Evolutionary conservation across 2,329 filamentous ascomycete genomes (phyloP).

Genomic region (Fusarium praegraminearum): DNA sequence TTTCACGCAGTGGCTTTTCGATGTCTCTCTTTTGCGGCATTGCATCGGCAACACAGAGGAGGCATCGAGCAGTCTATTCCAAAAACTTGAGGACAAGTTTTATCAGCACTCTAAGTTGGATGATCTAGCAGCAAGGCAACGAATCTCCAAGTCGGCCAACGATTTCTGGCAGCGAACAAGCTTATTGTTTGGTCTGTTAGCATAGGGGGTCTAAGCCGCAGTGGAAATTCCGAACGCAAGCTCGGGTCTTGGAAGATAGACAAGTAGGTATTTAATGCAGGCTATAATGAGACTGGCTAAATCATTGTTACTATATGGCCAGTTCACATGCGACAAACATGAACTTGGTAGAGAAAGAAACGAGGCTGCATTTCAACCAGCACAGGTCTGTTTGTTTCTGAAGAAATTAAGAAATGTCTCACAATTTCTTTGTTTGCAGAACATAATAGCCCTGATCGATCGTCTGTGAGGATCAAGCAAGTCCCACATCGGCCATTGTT

Average conservation of each 20-base stretch:
- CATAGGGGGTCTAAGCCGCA: constrained; percentile 46
- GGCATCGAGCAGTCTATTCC: constrained; percentile 50
- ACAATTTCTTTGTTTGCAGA: constrained; percentile 29
- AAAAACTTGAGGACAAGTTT: constrained; percentile 61
- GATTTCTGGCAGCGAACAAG: constrained; percentile 89
- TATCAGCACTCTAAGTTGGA: constrained; percentile 62
- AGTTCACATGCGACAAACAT: not conserved
- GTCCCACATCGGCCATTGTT: constrained; percentile 31
- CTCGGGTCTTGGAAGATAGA: not conserved
- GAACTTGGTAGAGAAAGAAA: too few relatives aligned
- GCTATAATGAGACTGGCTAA: not conserved
- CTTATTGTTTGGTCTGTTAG: constrained; percentile 83
- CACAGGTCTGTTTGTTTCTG: constrained; percentile 50
- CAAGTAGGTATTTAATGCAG: not conserved
- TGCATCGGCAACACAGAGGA: constrained; percentile 55
- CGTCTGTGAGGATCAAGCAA: constrained; percentile 37
- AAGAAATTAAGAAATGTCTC: constrained; percentile 1
- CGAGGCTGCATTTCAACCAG: too few relatives aligned
- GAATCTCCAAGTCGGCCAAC: constrained; percentile 71
- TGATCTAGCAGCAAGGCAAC: constrained; percentile 60
- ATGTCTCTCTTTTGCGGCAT: constrained; percentile 64
- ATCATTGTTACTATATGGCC: constrained; percentile 6
- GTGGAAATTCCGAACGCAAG: not conserved
- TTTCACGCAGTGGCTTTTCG: constrained; percentile 71
- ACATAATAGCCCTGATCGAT: constrained; percentile 35